Conservation (phyloP, 1,139 yeast species). For the Meyerozyma carpophila region DNA sequence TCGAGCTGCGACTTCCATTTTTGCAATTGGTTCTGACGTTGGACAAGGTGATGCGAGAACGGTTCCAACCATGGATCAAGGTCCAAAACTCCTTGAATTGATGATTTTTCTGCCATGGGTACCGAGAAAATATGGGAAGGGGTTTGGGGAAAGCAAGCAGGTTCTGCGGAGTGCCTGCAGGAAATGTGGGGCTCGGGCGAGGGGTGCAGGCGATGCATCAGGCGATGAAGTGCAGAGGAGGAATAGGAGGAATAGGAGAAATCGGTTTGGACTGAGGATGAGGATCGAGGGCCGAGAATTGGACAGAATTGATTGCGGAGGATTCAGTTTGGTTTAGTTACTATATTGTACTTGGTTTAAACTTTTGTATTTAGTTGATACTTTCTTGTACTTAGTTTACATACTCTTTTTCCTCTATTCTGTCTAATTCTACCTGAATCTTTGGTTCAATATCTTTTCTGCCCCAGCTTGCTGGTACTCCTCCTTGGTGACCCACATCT, state of each 20-base stretch:
- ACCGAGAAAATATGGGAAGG: neutral
- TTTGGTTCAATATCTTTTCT: conserved; percentile 66
- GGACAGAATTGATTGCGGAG: too few species aligned
- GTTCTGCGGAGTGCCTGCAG: neutral
- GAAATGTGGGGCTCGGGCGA: neutral
- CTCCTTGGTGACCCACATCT: conserved; percentile 87
- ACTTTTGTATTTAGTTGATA: neutral
- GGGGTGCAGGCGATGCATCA: neutral
- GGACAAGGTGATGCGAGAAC: conserved; percentile 46
- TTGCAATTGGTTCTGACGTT: conserved; percentile 47
- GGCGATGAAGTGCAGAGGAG: neutral
- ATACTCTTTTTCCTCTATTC: neutral
- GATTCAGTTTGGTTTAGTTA: too few species aligned
- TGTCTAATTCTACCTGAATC: conserved; percentile 44
- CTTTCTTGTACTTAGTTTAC: neutral
- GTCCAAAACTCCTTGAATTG: conserved; percentile 53
- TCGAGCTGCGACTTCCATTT: conserved; percentile 41
- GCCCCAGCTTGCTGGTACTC: conserved; percentile 93
- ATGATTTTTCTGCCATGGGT: neutral
- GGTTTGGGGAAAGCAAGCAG: neutral
- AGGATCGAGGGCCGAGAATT: too few species aligned
- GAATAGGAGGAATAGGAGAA: too few species aligned
- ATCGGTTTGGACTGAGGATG: too few species aligned
- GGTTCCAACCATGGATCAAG: conserved; percentile 90
- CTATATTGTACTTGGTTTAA: too few species aligned